Percentiles rank a stretch among this genome's conserved stretches.
Conservation (phyloP, 1,139 yeast species). For the Pichia sp. region DNA sequence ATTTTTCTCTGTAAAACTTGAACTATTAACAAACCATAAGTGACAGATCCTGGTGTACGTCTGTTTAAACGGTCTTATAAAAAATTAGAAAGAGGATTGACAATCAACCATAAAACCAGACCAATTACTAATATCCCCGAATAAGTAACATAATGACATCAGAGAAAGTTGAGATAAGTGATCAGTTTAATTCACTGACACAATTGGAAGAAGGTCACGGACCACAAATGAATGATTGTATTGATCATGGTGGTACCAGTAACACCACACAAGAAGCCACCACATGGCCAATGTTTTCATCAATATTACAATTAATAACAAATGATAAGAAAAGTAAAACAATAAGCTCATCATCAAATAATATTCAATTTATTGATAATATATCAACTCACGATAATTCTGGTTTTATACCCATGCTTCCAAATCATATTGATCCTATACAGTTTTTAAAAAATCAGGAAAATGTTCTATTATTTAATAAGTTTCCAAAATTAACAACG, state of each 20-base stretch:
- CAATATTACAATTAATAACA: conserved; percentile 3
- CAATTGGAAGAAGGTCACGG: neutral
- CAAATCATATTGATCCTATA: conserved; percentile 28
- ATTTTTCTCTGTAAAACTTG: neutral
- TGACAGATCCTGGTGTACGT: neutral
- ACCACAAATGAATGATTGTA: neutral
- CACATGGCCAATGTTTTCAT: conserved; percentile 7
- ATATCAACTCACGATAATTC: neutral
- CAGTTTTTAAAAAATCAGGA: conserved; percentile 33
- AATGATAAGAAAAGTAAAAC: neutral
- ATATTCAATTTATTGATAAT: neutral
- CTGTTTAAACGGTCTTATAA: neutral
- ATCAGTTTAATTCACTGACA: neutral
- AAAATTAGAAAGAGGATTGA: neutral
- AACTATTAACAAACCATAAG: neutral
- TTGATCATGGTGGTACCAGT: neutral
- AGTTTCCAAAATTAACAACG: conserved; percentile 25
- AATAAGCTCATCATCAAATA: neutral
- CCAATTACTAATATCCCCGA: neutral
- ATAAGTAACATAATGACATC: neutral
- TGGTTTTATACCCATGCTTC: conserved; percentile 2
- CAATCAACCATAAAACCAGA: neutral
- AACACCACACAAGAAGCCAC: neutral
- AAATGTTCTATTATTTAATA: conserved; percentile 22
- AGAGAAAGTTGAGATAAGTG: neutral